Base-by-base conservation (phyloP, 176 grass and related monocot species). In the Pontederia crassipes region DNA sequence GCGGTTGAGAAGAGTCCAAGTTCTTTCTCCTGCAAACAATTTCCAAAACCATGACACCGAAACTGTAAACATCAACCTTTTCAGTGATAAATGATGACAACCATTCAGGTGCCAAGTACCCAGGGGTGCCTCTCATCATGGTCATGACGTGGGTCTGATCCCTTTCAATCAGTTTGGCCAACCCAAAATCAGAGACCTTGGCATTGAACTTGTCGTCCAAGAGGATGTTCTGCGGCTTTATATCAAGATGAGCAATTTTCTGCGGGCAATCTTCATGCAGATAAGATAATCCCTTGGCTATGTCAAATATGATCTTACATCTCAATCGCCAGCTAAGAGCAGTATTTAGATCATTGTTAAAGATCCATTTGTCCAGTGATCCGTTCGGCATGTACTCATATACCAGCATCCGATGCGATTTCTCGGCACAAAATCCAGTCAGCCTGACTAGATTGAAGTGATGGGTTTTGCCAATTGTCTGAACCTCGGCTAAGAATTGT, bases 81-180 rank as follows among this genome's bases (percentile, higher is more conserved):
- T 84, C 78, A 9, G 75, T 83, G 5, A 93, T 80, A 6, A 68
- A 66, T n/a, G 74, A 74, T 59, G 80, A 78, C 52, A 84, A 68
- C 88, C 79, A 83, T 58, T 92, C 80, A 11, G 88, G 88, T 48
- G 83, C 88, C 10, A 92, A 28, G 46, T 92, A 86, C 14, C 88
- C 80, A 24, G 61, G 73, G 12, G 75, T 86, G 16, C 79, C 72
- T 54, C 64, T 66, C 77, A 87, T 73, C 67, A 74, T 69, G 2
- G 63, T 87, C 24, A 81, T 58, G 12, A 86, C 71, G 5, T 68
- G 48, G 9, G 75, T 73, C 17, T 77, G n/a, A 26, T 84, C 75
- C 32, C 83, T 78, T 10, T 76, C 83, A 0, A 86, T 87, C 47
- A 94, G 48, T 52, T 94, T 94, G 15, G 78, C 48, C 10, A 95